phyloP scores from a whole-genome alignment of 768 basidiomycete genomes.

The Tricholoma bakamatsutake region DNA sequence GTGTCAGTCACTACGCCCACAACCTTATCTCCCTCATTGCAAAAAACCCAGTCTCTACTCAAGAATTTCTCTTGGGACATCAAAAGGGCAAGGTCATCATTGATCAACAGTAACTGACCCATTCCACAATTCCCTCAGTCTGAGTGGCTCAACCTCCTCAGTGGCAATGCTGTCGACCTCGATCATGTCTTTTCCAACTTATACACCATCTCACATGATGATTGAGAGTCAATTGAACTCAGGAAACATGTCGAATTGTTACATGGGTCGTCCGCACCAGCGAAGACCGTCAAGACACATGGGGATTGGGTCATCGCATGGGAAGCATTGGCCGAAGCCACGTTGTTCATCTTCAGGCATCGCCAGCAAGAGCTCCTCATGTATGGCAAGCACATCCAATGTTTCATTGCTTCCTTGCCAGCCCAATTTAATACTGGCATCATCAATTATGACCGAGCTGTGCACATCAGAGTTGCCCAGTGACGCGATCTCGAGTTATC shows the following conservation, averaged over 20 bases:
- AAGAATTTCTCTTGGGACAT: not conserved
- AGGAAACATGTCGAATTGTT: not conserved
- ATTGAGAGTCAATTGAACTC: not conserved
- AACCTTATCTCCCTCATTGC: not conserved
- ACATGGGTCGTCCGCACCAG: slow-evolving; percentile 1
- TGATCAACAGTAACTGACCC: not conserved
- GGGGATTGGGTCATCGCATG: slow-evolving; percentile 22
- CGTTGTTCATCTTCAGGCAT: slow-evolving; percentile 19
- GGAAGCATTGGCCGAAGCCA: slow-evolving; percentile 8
- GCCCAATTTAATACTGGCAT: slow-evolving; percentile 5
- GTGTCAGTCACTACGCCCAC: no score
- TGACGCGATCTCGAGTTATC: slow-evolving; percentile 3
- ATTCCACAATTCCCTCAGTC: slow-evolving; percentile 17
- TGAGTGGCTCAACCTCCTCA: slow-evolving; percentile 21
- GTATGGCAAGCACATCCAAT: slow-evolving; percentile 6
- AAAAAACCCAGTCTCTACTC: not conserved
- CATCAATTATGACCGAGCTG: slow-evolving; percentile 22
- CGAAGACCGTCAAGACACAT: not conserved
- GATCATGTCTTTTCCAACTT: slow-evolving; percentile 16
- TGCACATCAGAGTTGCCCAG: slow-evolving; percentile 7
- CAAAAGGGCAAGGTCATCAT: not conserved
- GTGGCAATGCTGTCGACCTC: slow-evolving; percentile 18
- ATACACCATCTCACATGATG: slow-evolving; percentile 11
- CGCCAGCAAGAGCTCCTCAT: slow-evolving; percentile 13
- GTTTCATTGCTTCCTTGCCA: not conserved